Conservation (phyloP, 1,284 basidiomycete genomes). For the Ustilago lituana region DNA sequence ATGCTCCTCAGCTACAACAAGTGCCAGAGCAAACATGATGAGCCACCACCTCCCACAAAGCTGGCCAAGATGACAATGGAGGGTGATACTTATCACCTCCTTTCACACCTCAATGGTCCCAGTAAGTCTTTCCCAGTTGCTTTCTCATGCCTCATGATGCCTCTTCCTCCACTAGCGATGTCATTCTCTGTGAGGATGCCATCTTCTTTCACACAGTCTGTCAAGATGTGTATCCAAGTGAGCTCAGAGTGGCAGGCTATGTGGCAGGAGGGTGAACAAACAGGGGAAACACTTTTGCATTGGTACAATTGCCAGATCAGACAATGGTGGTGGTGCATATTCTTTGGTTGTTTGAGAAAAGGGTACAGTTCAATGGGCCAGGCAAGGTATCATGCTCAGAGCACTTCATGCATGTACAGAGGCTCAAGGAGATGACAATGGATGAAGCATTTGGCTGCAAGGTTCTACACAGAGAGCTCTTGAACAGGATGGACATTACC, state of each 20-base stretch:
- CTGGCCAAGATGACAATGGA: neutral
- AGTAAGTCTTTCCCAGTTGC: neutral
- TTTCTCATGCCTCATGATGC: neutral
- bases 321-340: neutral
- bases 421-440: neutral
- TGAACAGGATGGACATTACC: neutral
- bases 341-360: slow-evolving; percentile 2
- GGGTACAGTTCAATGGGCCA: neutral
- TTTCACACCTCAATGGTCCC: neutral
- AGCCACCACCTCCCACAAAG: neutral
- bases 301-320: neutral
- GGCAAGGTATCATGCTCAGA: neutral
- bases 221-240: neutral
- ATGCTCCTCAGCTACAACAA: neutral
- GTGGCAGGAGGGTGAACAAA: neutral
- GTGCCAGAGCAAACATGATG: neutral
- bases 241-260: neutral
- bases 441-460: neutral
- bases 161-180: neutral
- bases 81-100: neutral
- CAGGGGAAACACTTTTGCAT: neutral
- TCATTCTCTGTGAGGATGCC: neutral
- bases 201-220: neutral
- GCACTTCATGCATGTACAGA: neutral
- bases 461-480: neutral